Base-by-base conservation (phyloP, 495 filamentous ascomycete species). In the Penicillium bovifimosum region DNA sequence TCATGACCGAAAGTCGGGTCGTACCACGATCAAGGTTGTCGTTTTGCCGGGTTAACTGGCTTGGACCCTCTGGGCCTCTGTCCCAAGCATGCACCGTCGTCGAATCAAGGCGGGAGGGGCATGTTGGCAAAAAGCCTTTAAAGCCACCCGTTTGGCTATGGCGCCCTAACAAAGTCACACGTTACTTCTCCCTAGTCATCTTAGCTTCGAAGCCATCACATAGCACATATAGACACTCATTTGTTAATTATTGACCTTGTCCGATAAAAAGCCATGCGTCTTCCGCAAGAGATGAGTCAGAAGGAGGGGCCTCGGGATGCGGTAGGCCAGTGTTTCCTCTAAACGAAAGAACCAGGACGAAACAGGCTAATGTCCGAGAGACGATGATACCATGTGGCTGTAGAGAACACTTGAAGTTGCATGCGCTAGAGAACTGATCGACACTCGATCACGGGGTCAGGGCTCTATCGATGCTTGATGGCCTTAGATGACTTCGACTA, bases 321-420 rank as follows among this genome's bases (percentile, higher is more conserved):
- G 34, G 34, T 36, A 36, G 20, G 20, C 4, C 32, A 13, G 9
- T 34, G 32, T 36, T n/a, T 29, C 9, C 28, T 29, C 34, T 11
- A 39, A 39, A 18, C 9, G n/a, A 29, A 13, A 29, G 26, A 28
- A 20, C 44, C 16, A 31, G 17, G 13, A 33, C 34, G 14, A 42
- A 50, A 39, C 11, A 35, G 50, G 47, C n/a, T 55, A 50, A 49
- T 36, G 13, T 44, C 39, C 39, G 29, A 32, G 38, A 36, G 34
- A 7, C 58, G 49, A 63, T 61, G 61, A 53, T 58, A 63, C 61
- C 58, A 63, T 63, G 58, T 58, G 61, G 58, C 57, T 50, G 53
- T 38, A 55, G 28, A 26, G 35, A 48, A 52, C 54, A 50, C 26
- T 39, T 40, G 51, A 49, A 61, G 61, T 63, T 55, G 49, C 58